Evolutionary conservation across 371 early-diverging fungal species (phyloP), one percentile per base, ranked within the genome.

Genomic region (Mucor lusitanicus): DNA sequence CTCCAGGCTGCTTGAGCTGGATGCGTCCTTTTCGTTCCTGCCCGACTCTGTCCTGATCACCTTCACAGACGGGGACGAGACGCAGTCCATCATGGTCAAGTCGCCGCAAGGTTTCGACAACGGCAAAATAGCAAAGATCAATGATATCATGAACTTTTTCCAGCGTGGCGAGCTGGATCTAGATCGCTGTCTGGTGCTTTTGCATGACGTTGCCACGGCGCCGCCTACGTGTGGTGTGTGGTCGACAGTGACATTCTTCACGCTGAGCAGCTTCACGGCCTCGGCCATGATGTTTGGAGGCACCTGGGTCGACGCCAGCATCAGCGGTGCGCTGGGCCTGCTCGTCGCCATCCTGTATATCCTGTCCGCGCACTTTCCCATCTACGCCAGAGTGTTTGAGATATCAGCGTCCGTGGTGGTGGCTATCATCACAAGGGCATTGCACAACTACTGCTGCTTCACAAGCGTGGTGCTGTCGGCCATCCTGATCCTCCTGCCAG

Each of bases 401-500:
- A 69, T 83, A 1, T 79, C 79, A 7, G 72, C 78, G 2, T 77
- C 79, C 13, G 64, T 76, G 19, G 39, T 70, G 11, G 79, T 83
- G 0, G 77, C 78, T 25, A 63, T 79, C 6, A 58, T 81, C 27
- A 69, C 76, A 7, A 73, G 73, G n/a, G 74, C 78, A 9, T 15
- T 82, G 19, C 70, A 76, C 55, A 21, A 59, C 1, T 76, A 79
- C 37, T 75, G 73, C 30, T 82, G 82, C 44, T 82, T 79, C 56
- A 73, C 74, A 6, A 76, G 70, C 53, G 78, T 79, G 11, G 80
- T 76, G 21, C 56, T 82, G 46, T 68, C 82, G 19, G 61, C 75
- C 8, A 79, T 90, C 21, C 75, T 90, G 11, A 86, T 90, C 53
- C 71, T 92, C 27, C 58, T 82, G 17, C 93, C 93, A 6, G 92